Base-by-base conservation (phyloP, 148 eudicot species). In the Vaccinium corymbosum region DNA sequence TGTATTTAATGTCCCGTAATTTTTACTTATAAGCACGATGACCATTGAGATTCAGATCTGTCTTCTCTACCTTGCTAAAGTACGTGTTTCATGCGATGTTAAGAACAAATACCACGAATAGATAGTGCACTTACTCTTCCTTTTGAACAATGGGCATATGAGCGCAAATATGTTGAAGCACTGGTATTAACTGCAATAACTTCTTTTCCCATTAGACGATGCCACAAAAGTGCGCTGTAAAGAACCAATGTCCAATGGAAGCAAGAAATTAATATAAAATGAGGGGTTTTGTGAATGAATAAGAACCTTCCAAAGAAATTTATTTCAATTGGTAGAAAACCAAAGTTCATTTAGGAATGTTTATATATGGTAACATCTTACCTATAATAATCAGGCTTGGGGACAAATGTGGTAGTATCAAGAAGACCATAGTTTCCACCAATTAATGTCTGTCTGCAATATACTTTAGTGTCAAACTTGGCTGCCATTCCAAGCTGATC, bases 331-430 rank as follows among this genome's bases (percentile, higher is more conserved):
- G 73, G 73, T 73, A 20, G 79, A 17, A 73, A 55, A n/a, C 27
- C 56, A 51, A 35, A 19, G 8, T 55, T 70, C 0, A 50, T 1
- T 4, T 52, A 10, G 20, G 61, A 52, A 52, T 10, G 10, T 73
- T 32, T 55, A 2, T 32, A 53, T 32, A 52, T 53, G 11, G 11
- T 11, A 57, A 10, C 1, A 32, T 59, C 91, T 77, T 88, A 87
- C 97, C 98, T 92, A 83, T 92, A 95, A 84, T 93, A 95, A 80
- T 95, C 98, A 10, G 98, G 98, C 81, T 94, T 94, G 12, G 98
- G 98, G 48, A 87, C 87, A 84, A 93, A 91, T 32, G 98, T 92
- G 61, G 89, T 83, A 61, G 83, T 86, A 80, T 94, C 86, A 27
- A 95, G 93, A 38, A 95, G 97, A 32, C 94, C 98, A 73, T 95